Evolutionary conservation across 1,284 basidiomycete genomes (phyloP), one percentile per base, ranked within the genome.

Genomic region (Moesziomyces sp.): DNA sequence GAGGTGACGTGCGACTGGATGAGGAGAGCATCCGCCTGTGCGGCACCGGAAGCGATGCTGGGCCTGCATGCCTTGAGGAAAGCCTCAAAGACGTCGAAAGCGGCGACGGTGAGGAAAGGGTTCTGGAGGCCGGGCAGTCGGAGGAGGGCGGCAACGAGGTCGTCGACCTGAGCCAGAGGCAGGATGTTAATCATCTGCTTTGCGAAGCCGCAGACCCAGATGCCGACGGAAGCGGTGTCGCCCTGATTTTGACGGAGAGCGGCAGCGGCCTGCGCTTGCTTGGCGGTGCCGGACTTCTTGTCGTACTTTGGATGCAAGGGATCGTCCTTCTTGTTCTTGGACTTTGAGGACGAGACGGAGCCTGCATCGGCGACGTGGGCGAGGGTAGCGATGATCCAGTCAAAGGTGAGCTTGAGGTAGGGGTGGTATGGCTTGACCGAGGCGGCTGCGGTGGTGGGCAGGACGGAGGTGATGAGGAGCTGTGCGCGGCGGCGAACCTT

Each of bases 401-500:
- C 91, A 16, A 90, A 89, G 18, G 91, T 92, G 74, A 72, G 66
- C 71, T 90, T 90, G 5, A 89, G 88, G 74, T 96, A 99, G 0
- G 96, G 94, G 86, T 98, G 96, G 95, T 87, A 5, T 6, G 72
- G 67, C 48, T 68, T 52, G 19, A 74, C 63, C 2, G 59, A 62
- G 3, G 69, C 60, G 40, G 63, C 53, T 0, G 62, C 63, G 13
- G 72, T 66, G 35, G 63, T 60, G 43, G 67, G 67, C 1, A 84
- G 79, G 21, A 94, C 87, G 74, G 92, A 90, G 70, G 88, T 88
- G 44, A 99, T 88, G 23, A 93, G 89, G 77, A 97, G 94, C 58
- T 92, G 91, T 10, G 96, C 94, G 72, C 91, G 89, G 85, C 90
- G 94, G 60, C 97, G 90, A 49, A 99, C 93, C 86, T 99, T 98